phyloP scores from a whole-genome alignment of 306 rosid genomes.

The Alnus rubra region DNA sequence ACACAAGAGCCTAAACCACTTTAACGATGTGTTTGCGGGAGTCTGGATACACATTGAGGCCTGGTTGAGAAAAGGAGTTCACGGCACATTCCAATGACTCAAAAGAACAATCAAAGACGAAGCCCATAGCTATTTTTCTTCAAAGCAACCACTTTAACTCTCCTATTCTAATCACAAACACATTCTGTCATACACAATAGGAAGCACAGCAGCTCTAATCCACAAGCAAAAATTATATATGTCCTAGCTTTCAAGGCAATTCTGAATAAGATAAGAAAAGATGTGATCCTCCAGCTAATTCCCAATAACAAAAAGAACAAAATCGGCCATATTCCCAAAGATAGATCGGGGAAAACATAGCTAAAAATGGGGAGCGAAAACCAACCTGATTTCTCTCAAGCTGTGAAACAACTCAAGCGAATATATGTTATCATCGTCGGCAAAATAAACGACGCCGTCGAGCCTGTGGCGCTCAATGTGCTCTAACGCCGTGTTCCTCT shows the following conservation, averaged over 20 bases:
- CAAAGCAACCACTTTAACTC: not conserved
- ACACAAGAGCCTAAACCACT: not conserved
- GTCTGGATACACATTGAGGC: not conserved
- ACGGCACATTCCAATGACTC: not conserved
- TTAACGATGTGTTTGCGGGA: not conserved
- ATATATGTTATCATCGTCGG: constrained; percentile 89
- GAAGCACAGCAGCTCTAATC: not conserved
- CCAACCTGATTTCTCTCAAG: constrained; percentile 76
- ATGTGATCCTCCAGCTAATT: too few species aligned
- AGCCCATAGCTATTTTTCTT: not conserved
- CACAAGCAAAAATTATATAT: not conserved
- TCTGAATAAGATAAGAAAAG: not conserved
- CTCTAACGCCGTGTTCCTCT: constrained; percentile 90
- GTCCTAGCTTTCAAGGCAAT: not conserved
- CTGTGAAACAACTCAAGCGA: constrained; percentile 73
- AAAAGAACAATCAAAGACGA: not conserved
- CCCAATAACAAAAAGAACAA: not conserved
- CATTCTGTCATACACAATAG: not conserved
- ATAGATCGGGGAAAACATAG: not conserved
- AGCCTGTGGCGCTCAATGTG: constrained; percentile 85
- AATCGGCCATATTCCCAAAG: not conserved
- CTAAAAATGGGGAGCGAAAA: not conserved
- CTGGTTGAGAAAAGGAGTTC: not conserved
- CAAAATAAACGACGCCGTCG: constrained; percentile 92
- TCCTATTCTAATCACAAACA: not conserved